phyloP scores from a whole-genome alignment of 805 yeast genomes.

The Kodamaea neixiangensis region DNA sequence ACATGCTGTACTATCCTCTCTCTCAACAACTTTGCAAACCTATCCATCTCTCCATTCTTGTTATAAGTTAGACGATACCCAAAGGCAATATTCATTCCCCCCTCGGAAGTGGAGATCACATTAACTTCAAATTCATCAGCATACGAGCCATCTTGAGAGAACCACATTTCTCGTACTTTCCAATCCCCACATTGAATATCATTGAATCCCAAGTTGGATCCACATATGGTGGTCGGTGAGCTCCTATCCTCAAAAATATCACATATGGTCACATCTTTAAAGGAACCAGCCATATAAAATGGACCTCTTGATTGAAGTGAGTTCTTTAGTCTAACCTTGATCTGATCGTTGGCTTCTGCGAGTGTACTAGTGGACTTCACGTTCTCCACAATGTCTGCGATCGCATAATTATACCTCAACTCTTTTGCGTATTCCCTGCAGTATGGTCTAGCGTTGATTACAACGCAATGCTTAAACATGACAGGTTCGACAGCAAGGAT shows the following conservation, averaged over 20 bases:
- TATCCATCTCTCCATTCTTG: constrained; percentile 1
- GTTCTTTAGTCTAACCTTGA: neutral
- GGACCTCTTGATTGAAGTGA: neutral
- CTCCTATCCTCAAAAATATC: neutral
- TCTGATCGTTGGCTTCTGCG: neutral
- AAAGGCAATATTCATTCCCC: constrained; percentile 4
- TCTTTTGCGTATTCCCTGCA: neutral
- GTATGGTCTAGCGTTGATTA: neutral
- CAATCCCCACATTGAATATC: constrained; percentile 2
- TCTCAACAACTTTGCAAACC: neutral
- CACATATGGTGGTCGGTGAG: neutral
- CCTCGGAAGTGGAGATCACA: neutral
- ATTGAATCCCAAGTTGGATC: constrained; percentile 6
- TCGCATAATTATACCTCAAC: constrained; percentile 3
- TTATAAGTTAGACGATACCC: neutral
- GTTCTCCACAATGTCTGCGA: neutral
- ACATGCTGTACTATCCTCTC: neutral
- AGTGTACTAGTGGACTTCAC: neutral
- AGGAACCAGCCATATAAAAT: neutral
- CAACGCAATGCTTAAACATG: neutral
- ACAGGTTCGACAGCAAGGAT: neutral
- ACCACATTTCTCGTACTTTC: constrained; percentile 8
- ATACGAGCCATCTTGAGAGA: constrained; percentile 6
- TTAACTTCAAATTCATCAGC: constrained; percentile 2
- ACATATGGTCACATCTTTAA: neutral